phyloP scores from a whole-genome alignment of 441 rosid species.

The Kokia cookei region DNA sequence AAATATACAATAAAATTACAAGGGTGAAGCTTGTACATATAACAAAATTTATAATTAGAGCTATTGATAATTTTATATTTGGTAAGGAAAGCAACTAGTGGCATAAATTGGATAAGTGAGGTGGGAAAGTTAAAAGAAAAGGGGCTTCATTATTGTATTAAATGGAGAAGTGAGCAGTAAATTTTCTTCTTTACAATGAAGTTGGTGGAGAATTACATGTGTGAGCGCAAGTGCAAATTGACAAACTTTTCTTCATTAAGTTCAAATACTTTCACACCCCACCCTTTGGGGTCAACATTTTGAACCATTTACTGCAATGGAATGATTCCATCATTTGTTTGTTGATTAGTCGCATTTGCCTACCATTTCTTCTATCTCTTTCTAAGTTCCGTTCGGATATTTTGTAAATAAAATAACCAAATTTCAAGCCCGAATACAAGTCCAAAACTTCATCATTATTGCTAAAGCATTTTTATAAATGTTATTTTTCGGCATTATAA shows the following conservation, averaged over 20 bases:
- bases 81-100: background rate
- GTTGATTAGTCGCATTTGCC: background rate
- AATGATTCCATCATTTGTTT: background rate
- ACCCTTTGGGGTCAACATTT: background rate
- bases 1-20: no score
- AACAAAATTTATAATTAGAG: no score
- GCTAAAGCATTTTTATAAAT: no score
- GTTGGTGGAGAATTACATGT: background rate
- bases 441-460: no score
- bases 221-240: background rate
- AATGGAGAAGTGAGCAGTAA: background rate
- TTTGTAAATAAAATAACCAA: no score
- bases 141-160: background rate
- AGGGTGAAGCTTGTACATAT: no score
- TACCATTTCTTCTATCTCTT: background rate
- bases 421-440: no score
- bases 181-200: background rate
- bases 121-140: background rate
- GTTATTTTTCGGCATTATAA: no score
- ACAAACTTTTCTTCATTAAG: background rate
- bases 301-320: background rate
- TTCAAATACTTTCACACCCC: background rate
- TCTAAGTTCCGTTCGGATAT: no score
- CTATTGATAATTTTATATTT: background rate
- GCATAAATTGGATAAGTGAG: background rate